Base-by-base conservation (phyloP, 2,329 filamentous ascomycete species). In the Colletotrichum cuscutae region DNA sequence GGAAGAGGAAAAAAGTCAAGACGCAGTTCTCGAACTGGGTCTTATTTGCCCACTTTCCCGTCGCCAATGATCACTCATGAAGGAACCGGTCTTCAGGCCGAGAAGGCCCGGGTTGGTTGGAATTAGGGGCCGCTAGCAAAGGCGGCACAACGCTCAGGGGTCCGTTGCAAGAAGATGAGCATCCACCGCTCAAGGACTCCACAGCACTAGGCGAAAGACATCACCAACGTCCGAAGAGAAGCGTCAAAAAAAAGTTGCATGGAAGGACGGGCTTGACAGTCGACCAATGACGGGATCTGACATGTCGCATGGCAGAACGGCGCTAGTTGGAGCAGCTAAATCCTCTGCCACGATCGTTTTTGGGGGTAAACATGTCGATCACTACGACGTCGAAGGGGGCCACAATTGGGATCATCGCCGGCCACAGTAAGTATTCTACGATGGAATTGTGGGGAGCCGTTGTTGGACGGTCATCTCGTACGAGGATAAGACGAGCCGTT, bases 151-250 rank as follows among this genome's bases (percentile, higher is more conserved):
- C 19, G 42, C 28, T 32, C 69, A 52, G 56, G 66, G 70, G 60
- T 32, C 54, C 60, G 60, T 61, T 60, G 70, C 57, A 60, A 49
- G 53, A 49, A 24, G n/a, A 28, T 28, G 24, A 22, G 37, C 37
- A 42, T 42, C 37, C 37, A 42, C 37, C 37, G 5, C 8, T 24
- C 54, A 61, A 28, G 9, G 60, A 65, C 61, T 61, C 71, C 71
- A 73, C 66, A 52, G n/a, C 66, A 59, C 71, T 73, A 73, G 71
- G 60, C 71, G 26, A 53, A 71, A 71, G 46, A 71, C 60, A 73
- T 70, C 60, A 15, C n/a, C 19, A 57, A 37, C 46, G 56, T n/a
- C 71, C 66, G 71, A 70, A 22, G 19, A 22, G 19, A 28, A 56
- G 26, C 22, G 53, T 69, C 59, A 13, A 15, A 8, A 59, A 59